Conservation (phyloP, 352 stramenopile species). For the Globisporangium yorkense region DNA sequence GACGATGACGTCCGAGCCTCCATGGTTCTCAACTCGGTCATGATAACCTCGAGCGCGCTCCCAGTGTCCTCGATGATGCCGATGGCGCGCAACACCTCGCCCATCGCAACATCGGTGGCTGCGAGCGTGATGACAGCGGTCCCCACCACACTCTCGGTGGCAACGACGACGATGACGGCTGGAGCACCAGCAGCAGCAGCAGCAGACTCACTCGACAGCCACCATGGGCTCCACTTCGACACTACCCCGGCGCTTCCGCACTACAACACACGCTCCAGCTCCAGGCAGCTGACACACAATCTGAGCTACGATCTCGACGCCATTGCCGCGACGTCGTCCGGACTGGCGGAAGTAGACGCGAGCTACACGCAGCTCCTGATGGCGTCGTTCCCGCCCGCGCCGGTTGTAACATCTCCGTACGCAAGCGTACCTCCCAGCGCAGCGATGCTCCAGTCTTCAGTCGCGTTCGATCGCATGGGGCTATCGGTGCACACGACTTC, state of each 20-base stretch:
- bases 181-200: neutral
- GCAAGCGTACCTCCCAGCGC: neutral
- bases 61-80: neutral
- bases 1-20: slow-evolving; percentile 8
- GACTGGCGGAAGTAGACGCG: neutral
- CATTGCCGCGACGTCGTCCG: neutral
- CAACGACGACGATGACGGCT: neutral
- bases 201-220: neutral
- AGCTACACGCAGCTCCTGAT: slow-evolving; percentile 12
- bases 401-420: slow-evolving; percentile 1
- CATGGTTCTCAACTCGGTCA: slow-evolving; percentile 8
- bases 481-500: neutral
- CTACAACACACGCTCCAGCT: slow-evolving; percentile 1
- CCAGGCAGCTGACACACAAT: neutral
- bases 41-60: slow-evolving; percentile 10
- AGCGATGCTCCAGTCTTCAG: neutral
- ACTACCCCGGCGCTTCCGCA: neutral
- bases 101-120: neutral
- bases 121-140: neutral
- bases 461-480: neutral
- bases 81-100: slow-evolving; percentile 4
- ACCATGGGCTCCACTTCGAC: neutral
- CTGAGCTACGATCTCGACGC: neutral
- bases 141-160: neutral
- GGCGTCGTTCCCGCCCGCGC: slow-evolving; percentile 4